Evolutionary conservation across 2,329 filamentous ascomycete species (phyloP).

Genomic region (Sarocladium strictum): DNA sequence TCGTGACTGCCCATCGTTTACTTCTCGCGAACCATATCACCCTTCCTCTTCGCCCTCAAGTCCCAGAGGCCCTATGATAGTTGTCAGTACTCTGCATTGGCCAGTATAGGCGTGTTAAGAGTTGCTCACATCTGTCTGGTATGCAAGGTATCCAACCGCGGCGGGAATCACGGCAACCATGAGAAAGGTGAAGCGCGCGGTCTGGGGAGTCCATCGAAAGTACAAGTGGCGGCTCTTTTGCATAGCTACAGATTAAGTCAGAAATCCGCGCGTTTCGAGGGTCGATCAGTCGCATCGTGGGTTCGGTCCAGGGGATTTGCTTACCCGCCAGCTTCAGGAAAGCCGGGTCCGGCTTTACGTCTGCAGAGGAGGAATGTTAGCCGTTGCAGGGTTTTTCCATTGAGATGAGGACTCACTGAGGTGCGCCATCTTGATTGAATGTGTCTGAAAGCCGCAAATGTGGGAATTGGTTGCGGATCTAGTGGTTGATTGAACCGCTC

Average conservation of each 20-base stretch:
- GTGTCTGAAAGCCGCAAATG: not conserved
- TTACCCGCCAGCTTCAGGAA: slow-evolving; percentile 33
- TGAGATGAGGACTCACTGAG: slow-evolving; percentile 23
- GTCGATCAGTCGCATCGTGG: not conserved
- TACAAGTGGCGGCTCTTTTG: slow-evolving; percentile 80
- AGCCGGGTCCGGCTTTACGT: slow-evolving; percentile 36
- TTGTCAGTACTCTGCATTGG: slow-evolving; percentile 3
- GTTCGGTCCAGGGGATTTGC: slow-evolving; percentile 6
- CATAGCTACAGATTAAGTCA: slow-evolving; percentile 57
- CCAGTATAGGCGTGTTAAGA: slow-evolving; percentile 29
- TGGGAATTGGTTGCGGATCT: slow-evolving; percentile 3
- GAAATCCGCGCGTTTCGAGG: slow-evolving; percentile 9
- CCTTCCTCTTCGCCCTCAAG: slow-evolving; percentile 79
- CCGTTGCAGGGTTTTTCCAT: not conserved
- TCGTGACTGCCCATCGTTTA: slow-evolving; percentile 32
- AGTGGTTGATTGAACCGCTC: slow-evolving; percentile 2
- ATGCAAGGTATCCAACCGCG: slow-evolving; percentile 65
- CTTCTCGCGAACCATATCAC: slow-evolving; percentile 77
- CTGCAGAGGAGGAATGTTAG: slow-evolving; percentile 23
- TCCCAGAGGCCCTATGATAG: slow-evolving; percentile 71
- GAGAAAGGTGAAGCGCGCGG: slow-evolving; percentile 70
- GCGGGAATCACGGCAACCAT: slow-evolving; percentile 70
- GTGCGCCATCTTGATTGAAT: slow-evolving; percentile 30
- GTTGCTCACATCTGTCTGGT: slow-evolving; percentile 73
- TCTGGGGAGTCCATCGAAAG: slow-evolving; percentile 88